These are phyloP conservation scores for Albugo laibachii DNA, from an alignment of 352 stramenopile genomes.

Conservation along the genomic window DNA sequence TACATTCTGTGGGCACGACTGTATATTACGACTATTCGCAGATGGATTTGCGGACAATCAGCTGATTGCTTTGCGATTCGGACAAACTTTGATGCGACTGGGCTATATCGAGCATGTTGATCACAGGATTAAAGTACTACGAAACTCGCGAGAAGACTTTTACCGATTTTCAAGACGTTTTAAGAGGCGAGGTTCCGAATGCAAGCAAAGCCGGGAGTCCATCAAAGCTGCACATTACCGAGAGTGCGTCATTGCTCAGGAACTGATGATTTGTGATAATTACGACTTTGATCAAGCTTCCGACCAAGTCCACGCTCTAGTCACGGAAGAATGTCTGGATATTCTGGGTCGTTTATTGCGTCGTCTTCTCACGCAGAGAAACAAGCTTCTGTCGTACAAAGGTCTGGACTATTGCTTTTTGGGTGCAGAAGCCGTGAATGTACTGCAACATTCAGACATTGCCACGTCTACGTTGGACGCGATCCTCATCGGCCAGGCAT, in stretches of 20 bases:
- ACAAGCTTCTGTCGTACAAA: conserved; percentile 80
- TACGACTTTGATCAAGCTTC: conserved; percentile 59
- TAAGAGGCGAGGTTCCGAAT: conserved; percentile 11
- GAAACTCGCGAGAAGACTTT: conserved; percentile 73
- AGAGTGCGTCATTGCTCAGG: conserved; percentile 48
- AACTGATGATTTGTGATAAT: conserved; percentile 28
- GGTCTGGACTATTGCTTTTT: conserved; percentile 64
- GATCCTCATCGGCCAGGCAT: conserved; percentile 51
- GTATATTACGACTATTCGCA: conserved; percentile 47
- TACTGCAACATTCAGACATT: conserved; percentile 59
- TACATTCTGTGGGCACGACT: conserved; percentile 54
- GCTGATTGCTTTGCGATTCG: conserved; percentile 34
- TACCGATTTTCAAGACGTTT: conserved; percentile 54
- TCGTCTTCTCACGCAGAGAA: conserved; percentile 74
- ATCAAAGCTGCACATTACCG: conserved; percentile 50
- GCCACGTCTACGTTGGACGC: conserved; percentile 50
- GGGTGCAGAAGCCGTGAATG: conserved; percentile 62
- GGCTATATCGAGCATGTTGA: conserved; percentile 72
- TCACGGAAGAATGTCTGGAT: conserved; percentile 55
- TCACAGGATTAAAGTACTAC: conserved; percentile 46
- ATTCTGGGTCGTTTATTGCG: conserved; percentile 45
- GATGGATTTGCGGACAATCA: conserved; percentile 67
- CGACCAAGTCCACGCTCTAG: conserved; percentile 58
- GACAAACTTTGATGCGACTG: conserved; percentile 62
- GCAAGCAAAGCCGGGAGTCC: conserved; percentile 14